phyloP scores from a whole-genome alignment of 2,329 filamentous ascomycete species.

The Pestalotiopsis fici region DNA sequence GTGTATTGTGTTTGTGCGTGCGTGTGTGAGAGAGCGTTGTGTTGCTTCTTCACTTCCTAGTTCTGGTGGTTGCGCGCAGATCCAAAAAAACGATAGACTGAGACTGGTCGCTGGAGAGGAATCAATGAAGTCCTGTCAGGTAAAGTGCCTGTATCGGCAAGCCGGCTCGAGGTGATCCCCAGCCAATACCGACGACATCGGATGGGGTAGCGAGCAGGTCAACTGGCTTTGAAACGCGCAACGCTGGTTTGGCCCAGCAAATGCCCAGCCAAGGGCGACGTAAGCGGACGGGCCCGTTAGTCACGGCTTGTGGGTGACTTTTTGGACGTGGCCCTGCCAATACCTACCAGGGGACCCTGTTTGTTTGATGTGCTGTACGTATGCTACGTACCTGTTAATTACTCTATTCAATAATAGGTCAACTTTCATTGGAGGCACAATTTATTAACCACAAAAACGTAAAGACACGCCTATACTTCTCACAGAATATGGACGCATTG shows the following conservation, averaged over 20 bases:
- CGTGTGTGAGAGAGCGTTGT: no score
- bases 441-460: neutral
- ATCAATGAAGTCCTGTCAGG: neutral
- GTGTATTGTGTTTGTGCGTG: neutral
- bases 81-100: neutral
- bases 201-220: neutral
- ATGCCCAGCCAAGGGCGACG: constrained; percentile 1
- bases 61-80: neutral
- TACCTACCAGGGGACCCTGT: neutral
- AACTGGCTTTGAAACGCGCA: constrained; percentile 7
- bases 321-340: neutral
- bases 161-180: neutral
- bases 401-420: neutral
- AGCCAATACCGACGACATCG: constrained; percentile 9
- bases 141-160: constrained; percentile 4
- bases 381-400: neutral
- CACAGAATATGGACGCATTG: neutral
- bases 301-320: constrained; percentile 1
- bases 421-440: neutral
- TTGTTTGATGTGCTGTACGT: neutral
- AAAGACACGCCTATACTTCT: neutral
- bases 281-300: constrained; percentile 3
- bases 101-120: neutral
- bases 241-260: neutral
- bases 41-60: neutral